A percentile compares a stretch with the other conserved stretches of the same genome.
phyloP scores from a whole-genome alignment of 2,329 filamentous ascomycete genomes.

The Sordariomycetes sp. region DNA sequence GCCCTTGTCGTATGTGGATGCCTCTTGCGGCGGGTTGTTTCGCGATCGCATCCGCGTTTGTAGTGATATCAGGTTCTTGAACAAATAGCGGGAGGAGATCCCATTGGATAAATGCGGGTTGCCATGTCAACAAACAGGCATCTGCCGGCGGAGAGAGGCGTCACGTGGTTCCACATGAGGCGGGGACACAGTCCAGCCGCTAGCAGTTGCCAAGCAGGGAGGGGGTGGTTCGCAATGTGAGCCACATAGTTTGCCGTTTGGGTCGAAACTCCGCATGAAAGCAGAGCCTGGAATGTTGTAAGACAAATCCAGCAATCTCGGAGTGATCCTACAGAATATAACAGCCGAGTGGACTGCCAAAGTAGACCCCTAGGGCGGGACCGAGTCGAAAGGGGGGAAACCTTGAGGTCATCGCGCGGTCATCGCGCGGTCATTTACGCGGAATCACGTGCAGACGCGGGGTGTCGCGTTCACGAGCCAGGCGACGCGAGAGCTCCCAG shows the following conservation, averaged over 20 bases:
- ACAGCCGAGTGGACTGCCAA: no score
- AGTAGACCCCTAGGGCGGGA: no score
- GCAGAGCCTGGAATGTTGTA: no score
- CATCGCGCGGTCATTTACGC: slow-evolving; percentile 5
- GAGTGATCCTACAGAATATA: no score
- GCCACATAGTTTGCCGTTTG: background rate
- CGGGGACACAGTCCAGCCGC: no score
- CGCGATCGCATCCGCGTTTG: slow-evolving; percentile 1
- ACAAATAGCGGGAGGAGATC: background rate
- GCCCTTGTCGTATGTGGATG: background rate
- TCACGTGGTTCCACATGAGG: slow-evolving; percentile 4
- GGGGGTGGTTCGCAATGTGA: background rate
- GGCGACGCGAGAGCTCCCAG: background rate
- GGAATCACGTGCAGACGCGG: slow-evolving; percentile 20
- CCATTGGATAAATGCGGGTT: slow-evolving; percentile 1
- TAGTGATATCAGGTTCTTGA: background rate
- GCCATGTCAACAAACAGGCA: slow-evolving; percentile 11
- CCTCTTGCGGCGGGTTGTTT: background rate
- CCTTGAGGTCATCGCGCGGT: no score
- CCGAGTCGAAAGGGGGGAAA: background rate
- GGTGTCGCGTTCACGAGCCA: slow-evolving; percentile 13
- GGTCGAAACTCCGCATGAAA: background rate
- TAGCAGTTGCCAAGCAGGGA: background rate
- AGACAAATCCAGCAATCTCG: no score
- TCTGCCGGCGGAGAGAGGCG: background rate